Percentiles rank a stretch among this genome's conserved stretches.
Conservation (phyloP, 768 basidiomycete species). For the Phylloporus rhodoxanthus region DNA sequence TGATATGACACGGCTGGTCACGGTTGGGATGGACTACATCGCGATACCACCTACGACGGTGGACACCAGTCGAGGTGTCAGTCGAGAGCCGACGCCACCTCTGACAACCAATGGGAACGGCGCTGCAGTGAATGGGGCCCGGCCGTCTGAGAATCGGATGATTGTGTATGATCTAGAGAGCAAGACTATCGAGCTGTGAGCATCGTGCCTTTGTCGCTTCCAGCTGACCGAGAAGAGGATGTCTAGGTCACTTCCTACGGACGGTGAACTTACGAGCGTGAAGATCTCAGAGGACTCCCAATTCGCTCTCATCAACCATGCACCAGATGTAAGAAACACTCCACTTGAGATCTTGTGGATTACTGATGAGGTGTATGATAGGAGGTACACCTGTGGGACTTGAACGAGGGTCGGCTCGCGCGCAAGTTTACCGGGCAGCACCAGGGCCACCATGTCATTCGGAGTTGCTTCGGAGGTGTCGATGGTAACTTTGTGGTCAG, state of each 20-base stretch:
- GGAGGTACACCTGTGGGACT: constrained; percentile 89
- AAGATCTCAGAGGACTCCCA: constrained; percentile 82
- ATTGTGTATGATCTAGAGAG: constrained; percentile 72
- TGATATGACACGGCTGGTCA: constrained; percentile 75
- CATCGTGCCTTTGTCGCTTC: constrained; percentile 13
- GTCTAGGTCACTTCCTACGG: constrained; percentile 55
- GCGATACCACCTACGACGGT: constrained; percentile 17
- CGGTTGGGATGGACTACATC: constrained; percentile 64
- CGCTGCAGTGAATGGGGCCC: constrained; percentile 29
- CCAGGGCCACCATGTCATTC: constrained; percentile 79
- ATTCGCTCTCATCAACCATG: constrained; percentile 80
- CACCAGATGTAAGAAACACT: constrained; percentile 65
- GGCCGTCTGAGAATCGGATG: constrained; percentile 52
- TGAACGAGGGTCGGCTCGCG: constrained; percentile 60
- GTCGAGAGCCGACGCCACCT: constrained; percentile 33
- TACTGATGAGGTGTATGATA: constrained; percentile 29
- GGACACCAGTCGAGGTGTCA: constrained; percentile 24
- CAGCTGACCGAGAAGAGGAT: constrained; percentile 4
- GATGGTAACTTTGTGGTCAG: constrained; percentile 86
- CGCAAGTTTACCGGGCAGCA: constrained; percentile 84
- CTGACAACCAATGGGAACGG: constrained; percentile 31
- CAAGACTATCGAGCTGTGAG: constrained; percentile 65
- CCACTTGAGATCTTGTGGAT: neutral
- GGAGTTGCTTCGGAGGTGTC: constrained; percentile 90
- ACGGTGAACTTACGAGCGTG: constrained; percentile 84